Evolutionary conservation across 768 basidiomycete genomes (phyloP).

Genomic region (Gymnopilus junonius): DNA sequence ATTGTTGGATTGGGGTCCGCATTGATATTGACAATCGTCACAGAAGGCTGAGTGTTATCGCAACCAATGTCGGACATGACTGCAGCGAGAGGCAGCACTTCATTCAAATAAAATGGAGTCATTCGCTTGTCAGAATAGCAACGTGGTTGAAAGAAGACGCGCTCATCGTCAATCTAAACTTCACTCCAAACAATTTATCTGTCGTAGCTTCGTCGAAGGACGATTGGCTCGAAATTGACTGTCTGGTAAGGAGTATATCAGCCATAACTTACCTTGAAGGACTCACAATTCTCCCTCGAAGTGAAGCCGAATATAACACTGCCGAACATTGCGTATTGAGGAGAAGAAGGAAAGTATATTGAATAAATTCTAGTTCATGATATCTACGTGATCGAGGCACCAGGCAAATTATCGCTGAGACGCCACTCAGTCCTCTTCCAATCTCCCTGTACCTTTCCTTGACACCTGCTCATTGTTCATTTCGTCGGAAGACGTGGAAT

Average conservation of each 20-base stretch:
- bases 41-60: background rate
- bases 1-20: slow-evolving; percentile 1
- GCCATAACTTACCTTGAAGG: no score
- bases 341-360: no score
- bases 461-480: background rate
- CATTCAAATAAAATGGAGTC: no score
- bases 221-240: slow-evolving; percentile 2
- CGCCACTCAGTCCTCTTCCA: background rate
- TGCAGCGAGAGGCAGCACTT: no score
- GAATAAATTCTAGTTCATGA: no score
- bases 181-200: slow-evolving; percentile 9
- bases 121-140: slow-evolving; percentile 11
- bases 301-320: no score
- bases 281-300: no score
- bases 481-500: background rate
- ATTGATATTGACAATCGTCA: slow-evolving; percentile 14
- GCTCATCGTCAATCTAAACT: slow-evolving; percentile 9
- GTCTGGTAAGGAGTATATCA: background rate
- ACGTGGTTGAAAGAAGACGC: slow-evolving; percentile 12
- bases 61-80: slow-evolving; percentile 51
- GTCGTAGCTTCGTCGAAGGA: slow-evolving; percentile 7
- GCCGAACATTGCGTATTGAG: no score
- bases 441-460: background rate
- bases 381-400: background rate
- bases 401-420: background rate